Evolutionary conservation across 1,284 basidiomycete species (phyloP).

Genomic region (Meripilus lineatus): DNA sequence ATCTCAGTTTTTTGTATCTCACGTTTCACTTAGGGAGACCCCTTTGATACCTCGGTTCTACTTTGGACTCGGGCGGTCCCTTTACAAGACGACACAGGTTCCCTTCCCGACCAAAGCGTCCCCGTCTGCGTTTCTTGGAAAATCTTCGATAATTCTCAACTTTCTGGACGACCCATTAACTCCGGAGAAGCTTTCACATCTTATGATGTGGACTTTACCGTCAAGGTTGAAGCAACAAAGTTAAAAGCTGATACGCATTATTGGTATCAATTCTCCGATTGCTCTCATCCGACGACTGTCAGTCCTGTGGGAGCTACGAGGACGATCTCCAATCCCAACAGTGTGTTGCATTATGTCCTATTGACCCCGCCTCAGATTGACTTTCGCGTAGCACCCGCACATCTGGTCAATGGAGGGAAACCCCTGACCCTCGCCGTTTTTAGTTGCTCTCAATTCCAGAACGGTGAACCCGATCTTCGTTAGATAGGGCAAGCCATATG

Average conservation of each 20-base stretch:
- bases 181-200: slow-evolving; percentile 53
- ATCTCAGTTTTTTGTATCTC: too few species aligned
- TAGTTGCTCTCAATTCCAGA: slow-evolving; percentile 54
- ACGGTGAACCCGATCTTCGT: slow-evolving; percentile 28
- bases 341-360: slow-evolving; percentile 19
- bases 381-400: slow-evolving; percentile 38
- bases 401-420: slow-evolving; percentile 50
- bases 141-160: slow-evolving; percentile 32
- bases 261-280: slow-evolving; percentile 58
- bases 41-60: slow-evolving; percentile 53
- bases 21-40: slow-evolving; percentile 42
- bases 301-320: slow-evolving; percentile 48
- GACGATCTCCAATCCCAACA: slow-evolving; percentile 42
- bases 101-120: slow-evolving; percentile 45
- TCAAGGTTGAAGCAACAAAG: slow-evolving; percentile 57
- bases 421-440: slow-evolving; percentile 53
- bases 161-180: slow-evolving; percentile 37
- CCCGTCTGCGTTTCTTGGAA: slow-evolving; percentile 57
- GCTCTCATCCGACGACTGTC: slow-evolving; percentile 40
- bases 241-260: slow-evolving; percentile 53
- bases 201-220: slow-evolving; percentile 61
- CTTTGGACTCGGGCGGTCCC: slow-evolving; percentile 60
- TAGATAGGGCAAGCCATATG: background rate
- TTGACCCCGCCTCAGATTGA: background rate
- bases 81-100: slow-evolving; percentile 24